Evolutionary conservation across 352 stramenopile genomes (phyloP).

Genomic region (Phytophthora litchii): DNA sequence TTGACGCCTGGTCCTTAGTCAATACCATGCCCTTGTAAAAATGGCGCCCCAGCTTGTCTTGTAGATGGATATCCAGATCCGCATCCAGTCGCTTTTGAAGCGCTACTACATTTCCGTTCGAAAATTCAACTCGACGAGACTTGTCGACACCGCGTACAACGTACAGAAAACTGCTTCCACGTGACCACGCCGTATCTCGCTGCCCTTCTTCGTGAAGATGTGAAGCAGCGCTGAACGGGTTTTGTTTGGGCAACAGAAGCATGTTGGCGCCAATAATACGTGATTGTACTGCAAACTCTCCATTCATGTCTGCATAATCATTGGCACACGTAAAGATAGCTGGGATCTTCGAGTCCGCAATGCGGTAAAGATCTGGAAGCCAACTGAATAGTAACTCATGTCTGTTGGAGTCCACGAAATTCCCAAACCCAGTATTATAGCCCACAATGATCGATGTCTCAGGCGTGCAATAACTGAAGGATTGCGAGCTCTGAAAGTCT

Average conservation of each 20-base stretch:
- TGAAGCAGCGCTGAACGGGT: constrained; percentile 74
- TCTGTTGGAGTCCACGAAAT: constrained; percentile 65
- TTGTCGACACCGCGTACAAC: constrained; percentile 51
- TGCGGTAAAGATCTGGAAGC: constrained; percentile 66
- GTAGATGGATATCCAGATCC: constrained; percentile 55
- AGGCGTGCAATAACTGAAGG: constrained; percentile 35
- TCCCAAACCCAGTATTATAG: constrained; percentile 83
- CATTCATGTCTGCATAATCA: constrained; percentile 81
- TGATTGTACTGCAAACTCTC: constrained; percentile 76
- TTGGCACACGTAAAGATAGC: constrained; percentile 80
- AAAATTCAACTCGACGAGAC: constrained; percentile 26
- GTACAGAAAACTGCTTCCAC: constrained; percentile 77
- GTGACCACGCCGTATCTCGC: constrained; percentile 66
- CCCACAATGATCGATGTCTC: constrained; percentile 63
- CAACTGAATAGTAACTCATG: constrained; percentile 72
- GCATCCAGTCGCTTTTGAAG: constrained; percentile 56
- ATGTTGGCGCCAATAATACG: constrained; percentile 67
- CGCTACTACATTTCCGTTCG: constrained; percentile 27
- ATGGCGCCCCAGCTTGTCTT: constrained; percentile 59
- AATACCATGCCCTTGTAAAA: constrained; percentile 70
- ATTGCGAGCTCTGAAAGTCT: constrained; percentile 45
- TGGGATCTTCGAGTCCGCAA: constrained; percentile 56
- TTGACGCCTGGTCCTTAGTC: constrained; percentile 66
- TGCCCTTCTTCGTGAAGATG: constrained; percentile 77
- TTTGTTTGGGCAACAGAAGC: constrained; percentile 67